Evolutionary conservation across 208 protist species (phyloP).

Genomic region (Crithidia acanthocephali): DNA sequence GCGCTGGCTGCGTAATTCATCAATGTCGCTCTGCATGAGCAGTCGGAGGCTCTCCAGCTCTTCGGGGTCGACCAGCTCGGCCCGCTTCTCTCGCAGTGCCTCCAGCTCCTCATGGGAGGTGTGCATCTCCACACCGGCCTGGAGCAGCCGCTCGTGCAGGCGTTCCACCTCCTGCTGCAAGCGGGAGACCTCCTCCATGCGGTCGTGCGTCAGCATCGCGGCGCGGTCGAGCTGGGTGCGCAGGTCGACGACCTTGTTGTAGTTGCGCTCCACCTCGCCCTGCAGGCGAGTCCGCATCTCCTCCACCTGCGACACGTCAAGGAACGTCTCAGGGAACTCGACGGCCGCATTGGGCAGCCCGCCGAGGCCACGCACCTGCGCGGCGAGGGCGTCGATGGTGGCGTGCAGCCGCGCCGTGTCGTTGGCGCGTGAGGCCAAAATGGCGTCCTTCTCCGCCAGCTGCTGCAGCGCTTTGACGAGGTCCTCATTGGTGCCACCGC

Average conservation of each 20-base stretch:
- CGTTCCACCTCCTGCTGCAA: conserved; percentile 45
- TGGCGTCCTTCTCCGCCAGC: conserved; percentile 80
- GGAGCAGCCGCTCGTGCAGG: conserved; percentile 47
- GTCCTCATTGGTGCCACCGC: conserved; percentile 82
- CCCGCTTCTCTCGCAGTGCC: conserved; percentile 44
- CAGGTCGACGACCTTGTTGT: conserved; percentile 71
- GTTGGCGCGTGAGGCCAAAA: conserved; percentile 81
- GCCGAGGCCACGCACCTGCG: conserved; percentile 64
- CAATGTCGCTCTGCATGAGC: conserved; percentile 77
- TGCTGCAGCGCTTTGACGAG: conserved; percentile 67
- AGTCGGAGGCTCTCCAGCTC: conserved; percentile 80
- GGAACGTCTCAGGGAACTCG: conserved; percentile 65
- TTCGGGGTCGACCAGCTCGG: conserved; percentile 56
- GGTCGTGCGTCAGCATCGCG: conserved; percentile 53
- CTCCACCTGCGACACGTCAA: conserved; percentile 86
- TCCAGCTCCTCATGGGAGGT: conserved; percentile 53
- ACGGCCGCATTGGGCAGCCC: conserved; percentile 39
- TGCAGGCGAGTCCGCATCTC: conserved; percentile 70
- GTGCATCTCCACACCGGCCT: conserved; percentile 41
- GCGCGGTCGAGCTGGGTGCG: conserved; percentile 79
- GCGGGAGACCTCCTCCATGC: conserved; percentile 58
- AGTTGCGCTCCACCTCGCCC: conserved; percentile 63
- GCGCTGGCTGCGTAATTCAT: conserved; percentile 65
- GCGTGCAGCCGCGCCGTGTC: conserved; percentile 80
- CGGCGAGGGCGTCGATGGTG: conserved; percentile 65